Conservation (phyloP, 1,284 basidiomycete genomes). For the Inonotus hispidus region DNA sequence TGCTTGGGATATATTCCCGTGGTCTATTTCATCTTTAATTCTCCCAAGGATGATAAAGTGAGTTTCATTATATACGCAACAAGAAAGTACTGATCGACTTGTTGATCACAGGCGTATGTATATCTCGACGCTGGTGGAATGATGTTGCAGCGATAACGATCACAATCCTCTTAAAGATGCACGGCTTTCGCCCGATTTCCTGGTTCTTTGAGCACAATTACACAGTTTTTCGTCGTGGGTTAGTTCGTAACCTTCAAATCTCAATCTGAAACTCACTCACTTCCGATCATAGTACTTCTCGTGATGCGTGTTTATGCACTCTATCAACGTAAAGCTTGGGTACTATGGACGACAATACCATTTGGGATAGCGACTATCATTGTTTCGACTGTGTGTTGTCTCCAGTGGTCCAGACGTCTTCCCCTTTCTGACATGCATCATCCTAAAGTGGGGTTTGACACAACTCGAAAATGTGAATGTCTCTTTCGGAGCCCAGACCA, state of each 20-base stretch:
- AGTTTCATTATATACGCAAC: background rate
- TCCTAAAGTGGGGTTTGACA: background rate
- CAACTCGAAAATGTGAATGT: conserved; percentile 8
- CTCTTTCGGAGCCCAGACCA: conserved; percentile 5
- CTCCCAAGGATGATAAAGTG: conserved; percentile 10
- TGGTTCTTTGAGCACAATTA: conserved; percentile 11
- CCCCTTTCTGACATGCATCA: background rate
- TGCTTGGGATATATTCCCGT: conserved; percentile 13
- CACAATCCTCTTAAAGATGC: background rate
- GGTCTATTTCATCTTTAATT: conserved; percentile 15
- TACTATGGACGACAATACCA: conserved; percentile 12
- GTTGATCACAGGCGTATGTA: conserved; percentile 8
- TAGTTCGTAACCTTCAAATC: background rate
- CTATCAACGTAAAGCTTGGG: conserved; percentile 6
- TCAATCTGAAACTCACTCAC: background rate
- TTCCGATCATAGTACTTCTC: conserved; percentile 2
- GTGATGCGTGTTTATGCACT: conserved; percentile 15
- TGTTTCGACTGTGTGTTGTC: conserved; percentile 6
- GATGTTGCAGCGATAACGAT: background rate
- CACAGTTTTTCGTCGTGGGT: conserved; percentile 9
- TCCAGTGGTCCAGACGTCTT: background rate
- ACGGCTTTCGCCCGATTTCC: conserved; percentile 11
- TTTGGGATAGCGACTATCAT: background rate
- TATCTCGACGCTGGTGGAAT: background rate
- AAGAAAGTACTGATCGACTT: background rate